These are phyloP conservation scores for Sicyos edulis DNA, from an alignment of 306 rosid species.

Conservation along the genomic window DNA sequence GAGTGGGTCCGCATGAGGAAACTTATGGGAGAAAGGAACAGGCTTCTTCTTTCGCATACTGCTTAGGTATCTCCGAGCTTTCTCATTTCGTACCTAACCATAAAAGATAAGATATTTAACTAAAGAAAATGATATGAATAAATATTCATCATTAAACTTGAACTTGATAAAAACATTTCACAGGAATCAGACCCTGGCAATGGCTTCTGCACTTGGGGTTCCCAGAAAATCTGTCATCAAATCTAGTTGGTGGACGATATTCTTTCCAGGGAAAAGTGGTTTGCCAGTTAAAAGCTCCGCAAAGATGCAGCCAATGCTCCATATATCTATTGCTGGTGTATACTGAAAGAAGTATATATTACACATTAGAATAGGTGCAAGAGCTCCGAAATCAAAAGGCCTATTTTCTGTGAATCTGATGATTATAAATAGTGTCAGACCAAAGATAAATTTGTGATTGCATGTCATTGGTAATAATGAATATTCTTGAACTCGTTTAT, in stretches of 20 bases:
- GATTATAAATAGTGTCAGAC: constrained; percentile 6
- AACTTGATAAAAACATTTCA: neutral
- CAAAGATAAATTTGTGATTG: neutral
- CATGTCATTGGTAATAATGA: neutral
- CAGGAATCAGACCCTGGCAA: constrained; percentile 71
- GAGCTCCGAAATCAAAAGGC: neutral
- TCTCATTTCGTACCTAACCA: constrained; percentile 80
- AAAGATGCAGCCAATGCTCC: constrained; percentile 99
- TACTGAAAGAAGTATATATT: constrained; percentile 45
- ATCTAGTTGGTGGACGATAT: constrained; percentile 95
- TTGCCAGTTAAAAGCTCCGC: constrained; percentile 97
- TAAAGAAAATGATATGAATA: constrained; percentile 19
- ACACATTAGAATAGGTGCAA: constrained; percentile 18
- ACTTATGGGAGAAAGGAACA: constrained; percentile 81
- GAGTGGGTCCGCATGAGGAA: constrained; percentile 92
- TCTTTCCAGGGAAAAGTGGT: constrained; percentile 98
- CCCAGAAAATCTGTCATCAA: constrained; percentile 95
- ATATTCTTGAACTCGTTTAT: neutral
- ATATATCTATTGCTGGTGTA: constrained; percentile 97
- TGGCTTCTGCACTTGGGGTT: constrained; percentile 82
- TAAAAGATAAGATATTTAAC: constrained; percentile 20
- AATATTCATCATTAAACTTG: neutral
- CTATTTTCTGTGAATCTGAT: neutral
- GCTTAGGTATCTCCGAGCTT: constrained; percentile 92
- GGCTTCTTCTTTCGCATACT: constrained; percentile 92